These are phyloP conservation scores for Wallacemonas sp. DNA, from an alignment of 208 protist genomes.

Conservation along the genomic window DNA sequence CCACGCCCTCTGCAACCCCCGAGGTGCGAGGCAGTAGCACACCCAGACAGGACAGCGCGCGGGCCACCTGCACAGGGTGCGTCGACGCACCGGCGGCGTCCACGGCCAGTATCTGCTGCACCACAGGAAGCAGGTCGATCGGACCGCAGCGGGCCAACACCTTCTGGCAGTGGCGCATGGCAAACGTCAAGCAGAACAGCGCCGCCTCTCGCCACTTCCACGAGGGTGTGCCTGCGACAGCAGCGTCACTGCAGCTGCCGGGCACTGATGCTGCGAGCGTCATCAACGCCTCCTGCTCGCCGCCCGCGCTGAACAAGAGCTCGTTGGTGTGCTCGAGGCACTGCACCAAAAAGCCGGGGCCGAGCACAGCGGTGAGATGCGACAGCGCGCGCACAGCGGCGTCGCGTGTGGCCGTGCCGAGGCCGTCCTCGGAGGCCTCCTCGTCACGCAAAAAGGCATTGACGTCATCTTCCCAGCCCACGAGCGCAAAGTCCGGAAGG, in stretches of 20 bases:
- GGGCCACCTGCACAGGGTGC: slow-evolving; percentile 34
- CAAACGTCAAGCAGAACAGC: slow-evolving; percentile 53
- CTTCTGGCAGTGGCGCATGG: slow-evolving; percentile 29
- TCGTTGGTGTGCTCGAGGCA: slow-evolving; percentile 39
- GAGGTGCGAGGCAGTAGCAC: slow-evolving; percentile 31
- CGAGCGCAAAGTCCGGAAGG: slow-evolving; percentile 27
- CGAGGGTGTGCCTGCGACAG: not conserved
- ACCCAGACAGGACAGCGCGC: slow-evolving; percentile 44
- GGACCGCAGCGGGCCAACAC: slow-evolving; percentile 34
- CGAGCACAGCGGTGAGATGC: slow-evolving; percentile 33
- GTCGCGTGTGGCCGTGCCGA: slow-evolving; percentile 46
- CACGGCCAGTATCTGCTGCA: slow-evolving; percentile 33
- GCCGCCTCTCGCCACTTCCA: slow-evolving; percentile 44
- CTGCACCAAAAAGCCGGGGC: slow-evolving; percentile 41
- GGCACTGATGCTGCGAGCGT: not conserved
- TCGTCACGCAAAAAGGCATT: slow-evolving; percentile 60
- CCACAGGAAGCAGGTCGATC: slow-evolving; percentile 34
- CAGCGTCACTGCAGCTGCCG: not conserved
- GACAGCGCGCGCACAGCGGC: slow-evolving; percentile 34
- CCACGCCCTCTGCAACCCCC: not conserved
- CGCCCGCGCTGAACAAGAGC: slow-evolving; percentile 23
- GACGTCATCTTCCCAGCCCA: slow-evolving; percentile 30
- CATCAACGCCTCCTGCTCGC: not conserved
- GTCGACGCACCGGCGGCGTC: slow-evolving; percentile 25
- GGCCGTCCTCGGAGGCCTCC: slow-evolving; percentile 54